A percentile compares a stretch with the other conserved stretches of the same genome.
Conservation (phyloP, 2,329 filamentous ascomycete species). For the Chrysoporthe cubensis region DNA sequence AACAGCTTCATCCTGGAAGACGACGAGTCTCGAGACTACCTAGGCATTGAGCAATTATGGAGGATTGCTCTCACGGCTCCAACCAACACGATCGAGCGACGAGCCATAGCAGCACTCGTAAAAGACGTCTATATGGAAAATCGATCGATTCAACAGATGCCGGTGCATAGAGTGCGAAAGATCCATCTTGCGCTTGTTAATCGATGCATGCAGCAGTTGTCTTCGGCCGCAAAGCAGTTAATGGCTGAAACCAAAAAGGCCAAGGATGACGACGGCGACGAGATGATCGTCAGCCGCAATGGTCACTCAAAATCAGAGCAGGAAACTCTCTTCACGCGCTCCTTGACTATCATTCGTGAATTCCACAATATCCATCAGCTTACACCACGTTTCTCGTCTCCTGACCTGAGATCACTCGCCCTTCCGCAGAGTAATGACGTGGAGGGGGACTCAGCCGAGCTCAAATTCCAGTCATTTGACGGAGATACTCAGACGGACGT, state of each 20-base stretch:
- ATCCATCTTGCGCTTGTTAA: slow-evolving; percentile 73
- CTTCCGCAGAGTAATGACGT: slow-evolving; percentile 54
- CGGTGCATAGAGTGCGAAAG: slow-evolving; percentile 54
- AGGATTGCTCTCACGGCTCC: slow-evolving; percentile 74
- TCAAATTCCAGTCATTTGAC: slow-evolving; percentile 77
- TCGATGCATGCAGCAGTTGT: slow-evolving; percentile 73
- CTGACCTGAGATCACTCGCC: slow-evolving; percentile 59
- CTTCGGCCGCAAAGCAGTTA: slow-evolving; percentile 62
- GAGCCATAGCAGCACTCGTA: slow-evolving; percentile 73
- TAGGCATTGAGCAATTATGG: slow-evolving; percentile 76
- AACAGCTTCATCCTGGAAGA: slow-evolving; percentile 51
- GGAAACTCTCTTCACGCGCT: slow-evolving; percentile 68
- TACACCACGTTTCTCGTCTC: slow-evolving; percentile 62
- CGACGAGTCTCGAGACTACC: slow-evolving; percentile 54
- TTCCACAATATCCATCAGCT: slow-evolving; percentile 69
- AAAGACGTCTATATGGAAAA: slow-evolving; percentile 70
- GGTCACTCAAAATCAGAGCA: slow-evolving; percentile 48
- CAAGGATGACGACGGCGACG: slow-evolving; percentile 52
- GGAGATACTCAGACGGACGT: slow-evolving; percentile 63
- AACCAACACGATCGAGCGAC: slow-evolving; percentile 65
- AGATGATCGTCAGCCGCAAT: slow-evolving; percentile 55
- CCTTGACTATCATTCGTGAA: slow-evolving; percentile 68
- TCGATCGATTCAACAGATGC: slow-evolving; percentile 52
- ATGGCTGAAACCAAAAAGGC: slow-evolving; percentile 38
- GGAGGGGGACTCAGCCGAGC: slow-evolving; percentile 65